These are phyloP conservation scores for Helotiales sp. DNA, from an alignment of 2,329 filamentous ascomycete species.

Conservation along the genomic window DNA sequence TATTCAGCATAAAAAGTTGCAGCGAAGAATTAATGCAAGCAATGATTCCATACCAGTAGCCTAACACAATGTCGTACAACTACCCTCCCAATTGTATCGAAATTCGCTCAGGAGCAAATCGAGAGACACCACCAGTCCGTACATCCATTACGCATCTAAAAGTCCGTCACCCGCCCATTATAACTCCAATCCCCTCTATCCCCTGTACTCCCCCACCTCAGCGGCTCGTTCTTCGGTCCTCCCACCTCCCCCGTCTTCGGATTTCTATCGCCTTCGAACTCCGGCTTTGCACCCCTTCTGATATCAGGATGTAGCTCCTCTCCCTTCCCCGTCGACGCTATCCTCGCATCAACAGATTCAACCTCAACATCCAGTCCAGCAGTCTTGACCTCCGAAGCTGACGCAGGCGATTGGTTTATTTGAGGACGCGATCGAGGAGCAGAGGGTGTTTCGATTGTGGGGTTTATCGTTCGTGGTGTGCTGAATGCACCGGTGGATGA, in stretches of 20 bases:
- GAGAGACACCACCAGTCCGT: background rate
- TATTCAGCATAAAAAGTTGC: background rate
- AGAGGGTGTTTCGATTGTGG: slow-evolving; percentile 28
- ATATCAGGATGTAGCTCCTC: slow-evolving; percentile 74
- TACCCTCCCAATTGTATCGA: no score
- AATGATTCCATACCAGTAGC: background rate
- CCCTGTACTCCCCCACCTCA: slow-evolving; percentile 79
- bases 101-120: background rate
- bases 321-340: slow-evolving; percentile 61
- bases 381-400: slow-evolving; percentile 24
- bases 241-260: slow-evolving; percentile 95
- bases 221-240: slow-evolving; percentile 94
- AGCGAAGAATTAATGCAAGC: background rate
- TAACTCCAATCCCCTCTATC: slow-evolving; percentile 80
- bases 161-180: slow-evolving; percentile 94
- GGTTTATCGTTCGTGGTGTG: slow-evolving; percentile 54
- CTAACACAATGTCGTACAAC: background rate
- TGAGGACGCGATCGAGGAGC: slow-evolving; percentile 42
- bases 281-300: slow-evolving; percentile 77
- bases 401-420: slow-evolving; percentile 55
- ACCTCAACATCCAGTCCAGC: slow-evolving; percentile 32
- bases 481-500: slow-evolving; percentile 77
- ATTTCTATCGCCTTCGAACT: slow-evolving; percentile 92
- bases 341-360: slow-evolving; percentile 46
- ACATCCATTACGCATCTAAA: slow-evolving; percentile 49